These are phyloP conservation scores for Solanum sitiens DNA, from an alignment of 257 asterid species.

Conservation along the genomic window DNA sequence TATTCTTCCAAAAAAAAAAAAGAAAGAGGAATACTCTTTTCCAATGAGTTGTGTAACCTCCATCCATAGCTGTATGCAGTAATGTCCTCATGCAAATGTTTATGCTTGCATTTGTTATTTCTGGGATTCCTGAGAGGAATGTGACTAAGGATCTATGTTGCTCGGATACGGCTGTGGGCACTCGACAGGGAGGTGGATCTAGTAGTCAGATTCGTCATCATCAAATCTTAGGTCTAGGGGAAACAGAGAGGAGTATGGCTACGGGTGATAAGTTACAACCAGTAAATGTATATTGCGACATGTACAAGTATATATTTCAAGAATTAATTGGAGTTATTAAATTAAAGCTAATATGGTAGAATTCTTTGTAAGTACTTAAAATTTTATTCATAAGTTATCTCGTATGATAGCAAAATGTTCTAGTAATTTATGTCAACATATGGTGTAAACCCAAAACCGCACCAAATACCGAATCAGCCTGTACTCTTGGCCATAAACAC, in stretches of 20 bases:
- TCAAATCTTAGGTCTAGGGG: background rate
- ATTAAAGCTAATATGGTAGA: background rate
- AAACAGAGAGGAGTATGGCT: background rate
- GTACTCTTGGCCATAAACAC: background rate
- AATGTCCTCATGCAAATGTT: background rate
- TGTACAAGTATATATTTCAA: background rate
- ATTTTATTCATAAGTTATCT: background rate
- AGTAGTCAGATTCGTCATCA: background rate
- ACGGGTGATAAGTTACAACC: background rate
- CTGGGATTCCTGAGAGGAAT: background rate
- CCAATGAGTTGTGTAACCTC: background rate
- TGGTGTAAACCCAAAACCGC: background rate
- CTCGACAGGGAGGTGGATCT: background rate
- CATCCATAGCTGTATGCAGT: background rate
- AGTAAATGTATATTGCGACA: background rate
- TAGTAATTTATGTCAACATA: background rate
- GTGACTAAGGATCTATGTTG: background rate
- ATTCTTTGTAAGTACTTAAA: background rate
- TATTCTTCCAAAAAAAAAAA: background rate
- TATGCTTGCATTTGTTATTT: background rate
- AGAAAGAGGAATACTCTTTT: background rate
- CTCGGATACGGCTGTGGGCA: background rate
- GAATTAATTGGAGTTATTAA: background rate
- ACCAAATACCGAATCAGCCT: background rate
- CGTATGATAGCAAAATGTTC: background rate